A percentile compares a stretch with the other conserved stretches of the same genome.
phyloP scores from a whole-genome alignment of 2,329 filamentous ascomycete genomes.

The Pleurostoma richardsiae region DNA sequence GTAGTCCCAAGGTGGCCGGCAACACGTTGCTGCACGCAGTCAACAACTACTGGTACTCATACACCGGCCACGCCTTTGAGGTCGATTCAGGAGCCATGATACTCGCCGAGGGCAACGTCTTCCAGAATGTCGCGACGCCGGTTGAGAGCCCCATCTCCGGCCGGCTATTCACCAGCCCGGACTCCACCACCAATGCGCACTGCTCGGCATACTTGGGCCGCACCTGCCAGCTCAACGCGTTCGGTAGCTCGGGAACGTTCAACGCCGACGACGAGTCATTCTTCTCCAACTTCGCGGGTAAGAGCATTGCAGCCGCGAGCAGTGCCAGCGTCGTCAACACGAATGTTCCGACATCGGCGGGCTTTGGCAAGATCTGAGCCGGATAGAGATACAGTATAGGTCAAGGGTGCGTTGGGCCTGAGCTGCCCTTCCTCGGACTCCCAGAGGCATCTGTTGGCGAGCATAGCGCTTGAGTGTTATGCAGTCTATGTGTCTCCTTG shows the following conservation, averaged over 20 bases:
- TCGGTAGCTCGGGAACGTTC: slow-evolving; percentile 7
- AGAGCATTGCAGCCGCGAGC: slow-evolving; percentile 7
- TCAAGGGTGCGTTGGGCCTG: too few relatives aligned
- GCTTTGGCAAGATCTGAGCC: slow-evolving; percentile 6
- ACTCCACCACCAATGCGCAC: slow-evolving; percentile 23
- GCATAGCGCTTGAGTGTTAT: too few relatives aligned
- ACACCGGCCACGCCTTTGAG: slow-evolving; percentile 54
- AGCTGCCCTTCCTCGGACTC: too few relatives aligned
- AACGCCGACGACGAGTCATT: slow-evolving; percentile 7
- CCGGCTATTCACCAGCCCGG: slow-evolving; percentile 13
- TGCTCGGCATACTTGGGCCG: slow-evolving; percentile 42
- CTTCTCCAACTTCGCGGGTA: slow-evolving; percentile 10
- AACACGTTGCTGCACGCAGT: slow-evolving; percentile 53
- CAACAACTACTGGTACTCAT: slow-evolving; percentile 58
- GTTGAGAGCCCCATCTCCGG: slow-evolving; percentile 23
- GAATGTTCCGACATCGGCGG: slow-evolving; percentile 6
- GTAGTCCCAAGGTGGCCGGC: slow-evolving; percentile 51
- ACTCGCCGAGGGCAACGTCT: slow-evolving; percentile 53
- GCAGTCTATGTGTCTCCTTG: too few relatives aligned
- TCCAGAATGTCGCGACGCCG: slow-evolving; percentile 44
- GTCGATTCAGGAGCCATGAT: slow-evolving; percentile 35
- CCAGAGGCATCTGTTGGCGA: too few relatives aligned
- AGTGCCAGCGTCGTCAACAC: slow-evolving; percentile 5
- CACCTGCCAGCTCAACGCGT: slow-evolving; percentile 42
- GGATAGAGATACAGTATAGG: too few relatives aligned